These are phyloP conservation scores for Pseudocercospora musae DNA, from an alignment of 2,329 filamentous ascomycete species.

Conservation along the genomic window DNA sequence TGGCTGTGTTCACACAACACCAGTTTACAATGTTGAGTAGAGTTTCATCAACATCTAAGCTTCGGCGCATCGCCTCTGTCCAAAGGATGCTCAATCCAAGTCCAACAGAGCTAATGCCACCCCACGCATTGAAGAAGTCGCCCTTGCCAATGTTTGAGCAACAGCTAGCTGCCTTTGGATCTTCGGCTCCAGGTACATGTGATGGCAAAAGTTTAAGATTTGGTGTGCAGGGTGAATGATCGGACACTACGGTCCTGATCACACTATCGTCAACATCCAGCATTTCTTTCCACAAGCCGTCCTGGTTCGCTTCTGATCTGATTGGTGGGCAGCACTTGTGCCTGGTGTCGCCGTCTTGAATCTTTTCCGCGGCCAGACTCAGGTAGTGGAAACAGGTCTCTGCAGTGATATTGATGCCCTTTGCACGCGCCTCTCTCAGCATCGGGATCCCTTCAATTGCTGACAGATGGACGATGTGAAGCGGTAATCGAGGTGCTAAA, in stretches of 20 bases:
- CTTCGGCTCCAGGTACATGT: conserved; percentile 54
- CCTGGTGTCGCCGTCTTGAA: conserved; percentile 79
- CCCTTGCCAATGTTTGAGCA: conserved; percentile 52
- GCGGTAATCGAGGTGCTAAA: conserved; percentile 72
- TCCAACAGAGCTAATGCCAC: conserved; percentile 90
- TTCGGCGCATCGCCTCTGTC: conserved; percentile 67
- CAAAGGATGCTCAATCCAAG: conserved; percentile 88
- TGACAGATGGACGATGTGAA: conserved; percentile 92
- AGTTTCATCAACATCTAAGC: conserved; percentile 49
- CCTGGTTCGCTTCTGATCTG: conserved; percentile 74
- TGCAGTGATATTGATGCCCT: conserved; percentile 81
- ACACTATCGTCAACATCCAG: conserved; percentile 63
- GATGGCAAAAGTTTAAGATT: conserved; percentile 83
- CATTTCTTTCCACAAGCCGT: conserved; percentile 83
- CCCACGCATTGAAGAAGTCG: conserved; percentile 96
- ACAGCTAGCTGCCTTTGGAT: conserved; percentile 32
- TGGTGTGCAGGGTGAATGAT: conserved; percentile 94
- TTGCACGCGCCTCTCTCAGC: conserved; percentile 66
- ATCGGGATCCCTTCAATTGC: conserved; percentile 85
- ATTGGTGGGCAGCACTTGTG: conserved; percentile 97
- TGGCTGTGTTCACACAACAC: conserved; percentile 81
- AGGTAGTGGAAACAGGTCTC: conserved; percentile 97
- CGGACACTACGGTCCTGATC: conserved; percentile 87
- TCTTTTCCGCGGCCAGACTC: conserved; percentile 75
- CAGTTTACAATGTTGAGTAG: conserved; percentile 79